These are phyloP conservation scores for Fusarium tuaranense DNA, from an alignment of 2,329 filamentous ascomycete genomes.

Conservation along the genomic window DNA sequence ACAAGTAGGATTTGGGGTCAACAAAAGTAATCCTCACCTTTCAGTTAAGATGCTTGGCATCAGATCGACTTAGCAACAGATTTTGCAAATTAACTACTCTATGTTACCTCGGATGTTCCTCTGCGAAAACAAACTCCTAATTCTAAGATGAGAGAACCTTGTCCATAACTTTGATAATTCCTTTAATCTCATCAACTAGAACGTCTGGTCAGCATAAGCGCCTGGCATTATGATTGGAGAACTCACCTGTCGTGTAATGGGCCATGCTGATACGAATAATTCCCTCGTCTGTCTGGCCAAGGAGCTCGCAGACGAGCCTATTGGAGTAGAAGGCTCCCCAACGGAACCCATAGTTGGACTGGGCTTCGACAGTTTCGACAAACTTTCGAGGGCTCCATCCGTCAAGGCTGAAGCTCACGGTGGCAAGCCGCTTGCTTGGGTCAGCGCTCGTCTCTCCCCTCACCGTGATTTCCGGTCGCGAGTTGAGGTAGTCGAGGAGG, in stretches of 20 bases:
- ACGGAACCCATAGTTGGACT: background rate
- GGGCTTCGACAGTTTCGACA: background rate
- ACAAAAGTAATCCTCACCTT: too few relatives aligned
- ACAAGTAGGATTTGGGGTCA: too few relatives aligned
- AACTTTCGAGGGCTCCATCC: background rate
- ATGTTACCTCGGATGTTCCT: background rate
- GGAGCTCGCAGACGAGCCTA: background rate
- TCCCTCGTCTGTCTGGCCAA: background rate
- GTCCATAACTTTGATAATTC: background rate
- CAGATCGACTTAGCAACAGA: background rate
- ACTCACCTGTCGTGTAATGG: background rate
- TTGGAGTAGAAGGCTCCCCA: background rate
- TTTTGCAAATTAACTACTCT: background rate
- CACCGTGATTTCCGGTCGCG: background rate
- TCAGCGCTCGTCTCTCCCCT: background rate
- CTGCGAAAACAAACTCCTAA: background rate
- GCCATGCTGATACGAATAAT: background rate
- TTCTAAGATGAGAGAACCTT: background rate
- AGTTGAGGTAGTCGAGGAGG: background rate
- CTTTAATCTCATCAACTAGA: background rate
- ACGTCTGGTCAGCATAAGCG: background rate
- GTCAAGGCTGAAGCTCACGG: background rate
- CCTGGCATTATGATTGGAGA: background rate
- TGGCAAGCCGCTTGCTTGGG: background rate
- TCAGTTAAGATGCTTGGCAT: too few relatives aligned